Evolutionary conservation across 306 rosid genomes (phyloP).

Genomic region (Acacia crassicarpa): DNA sequence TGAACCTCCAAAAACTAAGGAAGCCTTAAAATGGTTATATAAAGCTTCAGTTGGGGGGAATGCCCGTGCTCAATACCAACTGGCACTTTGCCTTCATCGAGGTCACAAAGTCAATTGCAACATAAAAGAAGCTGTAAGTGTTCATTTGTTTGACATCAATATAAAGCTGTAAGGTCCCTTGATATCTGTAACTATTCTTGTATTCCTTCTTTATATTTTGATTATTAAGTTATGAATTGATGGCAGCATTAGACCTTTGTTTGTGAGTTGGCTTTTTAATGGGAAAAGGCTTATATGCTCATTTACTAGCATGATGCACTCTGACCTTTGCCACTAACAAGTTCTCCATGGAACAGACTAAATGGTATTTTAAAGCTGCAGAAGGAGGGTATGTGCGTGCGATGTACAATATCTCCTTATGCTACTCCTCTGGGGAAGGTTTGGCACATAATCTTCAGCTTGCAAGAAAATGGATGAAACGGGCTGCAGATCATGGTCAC

Average conservation of each 20-base stretch:
- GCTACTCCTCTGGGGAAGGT: slow-evolving; percentile 82
- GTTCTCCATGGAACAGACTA: slow-evolving; percentile 55
- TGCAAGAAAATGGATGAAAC: slow-evolving; percentile 67
- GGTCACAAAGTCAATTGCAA: slow-evolving; percentile 46
- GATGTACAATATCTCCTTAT: slow-evolving; percentile 82
- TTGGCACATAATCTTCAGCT: slow-evolving; percentile 44
- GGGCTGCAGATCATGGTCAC: slow-evolving; percentile 67
- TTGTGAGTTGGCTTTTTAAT: slow-evolving; percentile 1
- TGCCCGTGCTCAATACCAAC: slow-evolving; percentile 87
- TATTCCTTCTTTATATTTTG: not conserved
- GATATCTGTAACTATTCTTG: not conserved
- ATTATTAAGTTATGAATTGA: not conserved
- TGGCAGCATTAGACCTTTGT: not conserved
- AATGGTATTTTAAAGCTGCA: slow-evolving; percentile 91
- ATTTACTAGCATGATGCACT: not conserved
- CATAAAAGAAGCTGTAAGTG: slow-evolving; percentile 72
- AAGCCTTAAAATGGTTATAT: slow-evolving; percentile 72
- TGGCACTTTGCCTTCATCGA: slow-evolving; percentile 81
- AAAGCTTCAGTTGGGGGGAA: slow-evolving; percentile 61
- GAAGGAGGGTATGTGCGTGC: slow-evolving; percentile 87
- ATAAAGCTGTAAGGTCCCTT: not conserved
- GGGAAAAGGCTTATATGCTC: slow-evolving; percentile 2
- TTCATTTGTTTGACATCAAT: slow-evolving; percentile 1
- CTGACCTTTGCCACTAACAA: slow-evolving; percentile 25
- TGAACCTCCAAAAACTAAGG: slow-evolving; percentile 67